phyloP scores from a whole-genome alignment of 2,329 filamentous ascomycete species.

The Orbilia blumenaviensis region DNA sequence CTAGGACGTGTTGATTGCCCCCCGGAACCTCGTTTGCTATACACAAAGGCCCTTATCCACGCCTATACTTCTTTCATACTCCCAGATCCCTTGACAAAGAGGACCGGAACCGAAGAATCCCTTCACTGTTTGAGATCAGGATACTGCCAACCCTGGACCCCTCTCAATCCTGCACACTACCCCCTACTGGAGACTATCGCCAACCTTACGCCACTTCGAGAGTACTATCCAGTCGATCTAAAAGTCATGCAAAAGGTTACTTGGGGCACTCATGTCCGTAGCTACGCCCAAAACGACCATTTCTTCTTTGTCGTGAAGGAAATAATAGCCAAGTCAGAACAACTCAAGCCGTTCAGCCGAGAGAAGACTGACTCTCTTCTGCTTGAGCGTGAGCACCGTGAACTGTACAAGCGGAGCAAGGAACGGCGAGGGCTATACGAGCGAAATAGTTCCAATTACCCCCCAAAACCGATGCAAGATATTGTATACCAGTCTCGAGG shows the following conservation, averaged over 20 bases:
- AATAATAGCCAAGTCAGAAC: slow-evolving; percentile 60
- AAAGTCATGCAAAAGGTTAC: slow-evolving; percentile 64
- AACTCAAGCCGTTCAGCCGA: slow-evolving; percentile 58
- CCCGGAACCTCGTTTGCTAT: slow-evolving; percentile 67
- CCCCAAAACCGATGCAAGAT: background rate
- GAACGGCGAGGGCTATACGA: slow-evolving; percentile 27
- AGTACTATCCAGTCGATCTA: slow-evolving; percentile 63
- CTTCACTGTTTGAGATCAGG: slow-evolving; percentile 65
- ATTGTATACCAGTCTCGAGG: slow-evolving; percentile 18
- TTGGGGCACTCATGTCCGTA: slow-evolving; percentile 63
- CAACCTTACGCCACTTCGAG: slow-evolving; percentile 60
- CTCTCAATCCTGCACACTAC: slow-evolving; percentile 56
- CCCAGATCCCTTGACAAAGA: slow-evolving; percentile 68
- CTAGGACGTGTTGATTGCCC: slow-evolving; percentile 69
- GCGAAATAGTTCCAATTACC: slow-evolving; percentile 19
- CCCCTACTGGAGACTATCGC: slow-evolving; percentile 58
- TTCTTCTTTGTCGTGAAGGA: slow-evolving; percentile 61
- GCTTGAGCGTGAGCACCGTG: slow-evolving; percentile 10
- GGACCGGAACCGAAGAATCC: slow-evolving; percentile 71
- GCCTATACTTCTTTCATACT: slow-evolving; percentile 70
- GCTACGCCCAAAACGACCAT: slow-evolving; percentile 63
- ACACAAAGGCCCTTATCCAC: slow-evolving; percentile 69
- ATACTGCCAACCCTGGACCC: slow-evolving; percentile 65
- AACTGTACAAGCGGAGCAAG: slow-evolving; percentile 22
- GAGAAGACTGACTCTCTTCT: background rate